Evolutionary conservation across 2,329 filamentous ascomycete species (phyloP).

Genomic region (Fusarium praegraminearum): DNA sequence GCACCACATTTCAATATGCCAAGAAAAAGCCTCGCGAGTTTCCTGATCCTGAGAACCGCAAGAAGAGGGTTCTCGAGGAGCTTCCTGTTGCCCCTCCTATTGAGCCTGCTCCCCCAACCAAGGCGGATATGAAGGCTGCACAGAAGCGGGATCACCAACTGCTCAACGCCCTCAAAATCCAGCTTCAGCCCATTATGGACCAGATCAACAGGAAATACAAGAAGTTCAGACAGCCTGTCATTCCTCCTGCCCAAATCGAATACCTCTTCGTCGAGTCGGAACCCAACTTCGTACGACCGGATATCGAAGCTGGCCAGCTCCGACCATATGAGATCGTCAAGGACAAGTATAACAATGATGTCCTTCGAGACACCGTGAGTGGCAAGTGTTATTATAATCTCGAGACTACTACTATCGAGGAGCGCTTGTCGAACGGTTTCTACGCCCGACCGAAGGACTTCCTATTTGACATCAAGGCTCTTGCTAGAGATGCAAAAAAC

Average conservation of each 20-base stretch:
- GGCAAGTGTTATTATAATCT: constrained; percentile 96
- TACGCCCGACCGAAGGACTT: constrained; percentile 94
- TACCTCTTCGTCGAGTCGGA: constrained; percentile 89
- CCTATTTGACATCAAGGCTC: constrained; percentile 83
- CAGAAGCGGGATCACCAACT: constrained; percentile 85
- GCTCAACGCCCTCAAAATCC: constrained; percentile 87
- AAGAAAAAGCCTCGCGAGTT: constrained; percentile 85
- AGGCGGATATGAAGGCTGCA: constrained; percentile 83
- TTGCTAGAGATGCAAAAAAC: constrained; percentile 86
- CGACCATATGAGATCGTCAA: constrained; percentile 84
- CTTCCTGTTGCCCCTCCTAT: constrained; percentile 81
- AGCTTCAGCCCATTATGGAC: constrained; percentile 95
- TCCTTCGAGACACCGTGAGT: constrained; percentile 79
- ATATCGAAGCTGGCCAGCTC: constrained; percentile 64
- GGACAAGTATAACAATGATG: constrained; percentile 82
- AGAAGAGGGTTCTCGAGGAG: constrained; percentile 83
- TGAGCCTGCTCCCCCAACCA: constrained; percentile 74
- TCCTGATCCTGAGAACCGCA: constrained; percentile 86
- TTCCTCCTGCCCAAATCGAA: constrained; percentile 78
- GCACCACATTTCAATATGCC: constrained; percentile 78
- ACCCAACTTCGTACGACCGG: constrained; percentile 73
- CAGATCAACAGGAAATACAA: constrained; percentile 92
- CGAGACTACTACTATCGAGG: constrained; percentile 92
- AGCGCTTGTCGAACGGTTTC: constrained; percentile 95
- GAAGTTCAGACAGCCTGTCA: constrained; percentile 84